phyloP scores from a whole-genome alignment of 768 basidiomycete species.

The Termitomyces sp. region DNA sequence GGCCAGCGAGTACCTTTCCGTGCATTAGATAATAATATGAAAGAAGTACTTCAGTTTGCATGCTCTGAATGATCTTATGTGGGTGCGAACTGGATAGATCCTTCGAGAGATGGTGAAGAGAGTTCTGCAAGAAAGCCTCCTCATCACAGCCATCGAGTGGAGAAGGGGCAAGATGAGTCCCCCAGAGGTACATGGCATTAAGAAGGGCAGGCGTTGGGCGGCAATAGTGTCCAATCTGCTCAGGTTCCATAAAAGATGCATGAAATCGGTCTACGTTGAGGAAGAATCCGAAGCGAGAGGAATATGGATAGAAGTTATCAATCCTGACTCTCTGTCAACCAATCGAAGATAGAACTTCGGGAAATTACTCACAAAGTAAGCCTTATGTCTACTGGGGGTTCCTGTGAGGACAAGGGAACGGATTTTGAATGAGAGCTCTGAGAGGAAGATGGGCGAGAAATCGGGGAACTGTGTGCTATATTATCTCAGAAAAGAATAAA shows the following conservation, averaged over 20 bases:
- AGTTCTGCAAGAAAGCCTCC: slow-evolving; percentile 31
- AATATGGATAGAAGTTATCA: slow-evolving; percentile 32
- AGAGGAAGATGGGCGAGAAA: neutral
- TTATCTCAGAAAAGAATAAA: neutral
- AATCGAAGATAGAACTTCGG: neutral
- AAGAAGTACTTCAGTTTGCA: slow-evolving; percentile 50
- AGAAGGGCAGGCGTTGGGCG: slow-evolving; percentile 31
- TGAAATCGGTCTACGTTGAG: slow-evolving; percentile 41
- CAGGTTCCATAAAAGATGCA: slow-evolving; percentile 22
- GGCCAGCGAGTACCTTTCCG: slow-evolving; percentile 39
- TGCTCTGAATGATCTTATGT: slow-evolving; percentile 30
- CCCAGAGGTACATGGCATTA: slow-evolving; percentile 34
- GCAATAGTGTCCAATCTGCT: slow-evolving; percentile 23
- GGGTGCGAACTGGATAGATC: slow-evolving; percentile 35
- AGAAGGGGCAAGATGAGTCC: slow-evolving; percentile 22
- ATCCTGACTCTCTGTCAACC: slow-evolving; percentile 14
- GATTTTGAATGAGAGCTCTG: neutral
- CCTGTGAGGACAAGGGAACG: neutral
- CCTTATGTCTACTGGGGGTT: slow-evolving; percentile 9
- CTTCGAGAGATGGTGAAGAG: slow-evolving; percentile 31
- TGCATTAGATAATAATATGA: slow-evolving; percentile 45
- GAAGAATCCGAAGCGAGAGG: slow-evolving; percentile 48
- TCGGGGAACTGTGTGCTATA: neutral
- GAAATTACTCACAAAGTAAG: slow-evolving; percentile 7
- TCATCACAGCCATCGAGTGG: slow-evolving; percentile 16